Conservation (phyloP, 2,329 filamentous ascomycete genomes). For the Elsinoe fawcettii region DNA sequence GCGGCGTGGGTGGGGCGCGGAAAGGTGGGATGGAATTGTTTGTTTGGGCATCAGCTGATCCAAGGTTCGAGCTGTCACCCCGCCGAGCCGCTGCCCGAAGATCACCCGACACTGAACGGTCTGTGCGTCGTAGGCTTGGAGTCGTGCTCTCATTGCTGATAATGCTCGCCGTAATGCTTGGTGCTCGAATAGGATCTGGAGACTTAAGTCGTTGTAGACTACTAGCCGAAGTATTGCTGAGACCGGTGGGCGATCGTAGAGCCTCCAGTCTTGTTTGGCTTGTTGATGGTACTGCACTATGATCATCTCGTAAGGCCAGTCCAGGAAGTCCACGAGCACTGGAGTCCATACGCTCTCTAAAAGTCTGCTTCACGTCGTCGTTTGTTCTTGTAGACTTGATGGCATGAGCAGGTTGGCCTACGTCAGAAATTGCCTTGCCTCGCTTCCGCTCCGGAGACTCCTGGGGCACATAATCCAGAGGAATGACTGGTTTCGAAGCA, state of each 20-base stretch:
- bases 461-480: slow-evolving; percentile 9
- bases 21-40: slow-evolving; percentile 34
- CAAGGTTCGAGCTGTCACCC: slow-evolving; percentile 40
- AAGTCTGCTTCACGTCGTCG: slow-evolving; percentile 32
- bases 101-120: slow-evolving; percentile 65
- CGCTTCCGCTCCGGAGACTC: slow-evolving; percentile 11
- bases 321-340: background rate
- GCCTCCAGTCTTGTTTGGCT: slow-evolving; percentile 22
- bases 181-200: slow-evolving; percentile 48
- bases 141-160: slow-evolving; percentile 52
- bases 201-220: slow-evolving; percentile 35
- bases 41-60: slow-evolving; percentile 29
- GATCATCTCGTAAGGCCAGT: background rate
- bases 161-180: slow-evolving; percentile 55
- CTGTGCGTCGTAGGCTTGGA: slow-evolving; percentile 63
- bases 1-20: slow-evolving; percentile 37
- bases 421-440: slow-evolving; percentile 27
- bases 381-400: slow-evolving; percentile 33
- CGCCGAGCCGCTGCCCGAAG: slow-evolving; percentile 61
- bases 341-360: slow-evolving; percentile 25
- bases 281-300: background rate
- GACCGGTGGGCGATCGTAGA: slow-evolving; percentile 34
- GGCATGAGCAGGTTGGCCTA: slow-evolving; percentile 34
- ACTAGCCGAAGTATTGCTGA: slow-evolving; percentile 38
- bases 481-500: background rate